Percentiles rank a stretch among this genome's conserved stretches.
phyloP scores from a whole-genome alignment of 2,329 filamentous ascomycete species.

The Colletotrichum tanaceti region DNA sequence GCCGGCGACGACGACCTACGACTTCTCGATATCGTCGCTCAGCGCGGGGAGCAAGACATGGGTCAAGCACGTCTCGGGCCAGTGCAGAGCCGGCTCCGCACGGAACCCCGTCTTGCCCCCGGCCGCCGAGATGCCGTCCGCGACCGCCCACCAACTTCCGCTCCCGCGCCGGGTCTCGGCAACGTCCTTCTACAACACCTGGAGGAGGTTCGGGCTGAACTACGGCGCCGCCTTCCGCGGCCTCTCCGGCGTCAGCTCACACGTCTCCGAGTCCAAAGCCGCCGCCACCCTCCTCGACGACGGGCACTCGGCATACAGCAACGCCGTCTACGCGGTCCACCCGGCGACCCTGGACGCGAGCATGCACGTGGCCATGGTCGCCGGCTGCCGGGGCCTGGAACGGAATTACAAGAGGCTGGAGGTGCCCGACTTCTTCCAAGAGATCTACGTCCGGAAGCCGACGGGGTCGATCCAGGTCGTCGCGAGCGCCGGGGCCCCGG shows the following conservation, averaged over 20 bases:
- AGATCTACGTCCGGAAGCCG: constrained; percentile 23
- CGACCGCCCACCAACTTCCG: too few species aligned
- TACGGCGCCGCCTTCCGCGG: constrained; percentile 46
- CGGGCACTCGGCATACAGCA: not conserved
- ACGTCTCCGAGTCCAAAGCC: constrained; percentile 13
- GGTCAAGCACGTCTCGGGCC: constrained; percentile 23
- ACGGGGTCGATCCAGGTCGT: not conserved
- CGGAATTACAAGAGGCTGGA: constrained; percentile 14
- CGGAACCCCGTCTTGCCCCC: not conserved
- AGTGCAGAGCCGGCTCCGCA: constrained; percentile 12
- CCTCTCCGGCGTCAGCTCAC: constrained; percentile 35
- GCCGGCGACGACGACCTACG: constrained; percentile 47
- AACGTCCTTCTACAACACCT: constrained; percentile 45
- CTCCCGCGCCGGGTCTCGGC: constrained; percentile 43
- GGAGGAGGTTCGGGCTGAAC: constrained; percentile 47
- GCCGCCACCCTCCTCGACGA: constrained; percentile 21
- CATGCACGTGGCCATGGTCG: constrained; percentile 48
- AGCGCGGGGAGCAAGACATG: constrained; percentile 39
- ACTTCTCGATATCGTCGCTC: constrained; percentile 49
- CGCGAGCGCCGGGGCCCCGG: not conserved
- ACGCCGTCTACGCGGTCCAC: constrained; percentile 49
- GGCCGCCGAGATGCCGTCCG: constrained; percentile 19
- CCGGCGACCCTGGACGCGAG: constrained; percentile 52
- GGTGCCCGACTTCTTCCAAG: constrained; percentile 23
- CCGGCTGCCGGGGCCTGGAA: constrained; percentile 28